These are phyloP conservation scores for Tylopilus balloui DNA, from an alignment of 768 basidiomycete genomes.

Conservation along the genomic window DNA sequence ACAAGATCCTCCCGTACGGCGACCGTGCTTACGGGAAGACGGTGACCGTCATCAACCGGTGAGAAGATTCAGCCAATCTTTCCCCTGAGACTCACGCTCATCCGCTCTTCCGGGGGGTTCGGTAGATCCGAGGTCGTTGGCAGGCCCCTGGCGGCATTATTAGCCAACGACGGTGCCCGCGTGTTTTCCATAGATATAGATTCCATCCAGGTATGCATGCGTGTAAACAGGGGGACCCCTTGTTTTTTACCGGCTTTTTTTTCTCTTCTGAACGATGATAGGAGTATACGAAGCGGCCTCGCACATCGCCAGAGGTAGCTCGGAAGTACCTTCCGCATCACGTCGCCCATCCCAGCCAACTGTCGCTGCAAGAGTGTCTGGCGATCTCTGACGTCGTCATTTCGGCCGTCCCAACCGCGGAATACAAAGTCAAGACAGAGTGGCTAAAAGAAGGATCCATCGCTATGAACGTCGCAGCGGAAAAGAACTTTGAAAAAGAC, in stretches of 20 bases:
- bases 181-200: constrained; percentile 96
- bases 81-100: constrained; percentile 2
- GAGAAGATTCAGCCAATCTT: constrained; percentile 7
- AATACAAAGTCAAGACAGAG: constrained; percentile 86
- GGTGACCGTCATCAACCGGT: constrained; percentile 94
- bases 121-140: constrained; percentile 95
- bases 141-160: constrained; percentile 88
- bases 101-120: background rate
- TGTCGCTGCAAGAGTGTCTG: constrained; percentile 76
- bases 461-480: constrained; percentile 87
- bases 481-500: constrained; percentile 95
- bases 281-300: constrained; percentile 94
- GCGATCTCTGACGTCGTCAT: constrained; percentile 88
- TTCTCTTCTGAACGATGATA: constrained; percentile 20
- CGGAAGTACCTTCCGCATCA: constrained; percentile 81
- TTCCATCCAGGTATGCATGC: constrained; percentile 65
- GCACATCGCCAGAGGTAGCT: constrained; percentile 33
- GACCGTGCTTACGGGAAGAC: constrained; percentile 93
- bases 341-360: constrained; percentile 62
- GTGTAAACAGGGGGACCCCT: background rate
- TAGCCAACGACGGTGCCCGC: constrained; percentile 94
- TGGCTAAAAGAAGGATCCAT: constrained; percentile 92
- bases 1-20: constrained; percentile 86
- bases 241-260: background rate
- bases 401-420: constrained; percentile 81